Conservation (phyloP, 768 basidiomycete species). For the Rickenella mellea region DNA sequence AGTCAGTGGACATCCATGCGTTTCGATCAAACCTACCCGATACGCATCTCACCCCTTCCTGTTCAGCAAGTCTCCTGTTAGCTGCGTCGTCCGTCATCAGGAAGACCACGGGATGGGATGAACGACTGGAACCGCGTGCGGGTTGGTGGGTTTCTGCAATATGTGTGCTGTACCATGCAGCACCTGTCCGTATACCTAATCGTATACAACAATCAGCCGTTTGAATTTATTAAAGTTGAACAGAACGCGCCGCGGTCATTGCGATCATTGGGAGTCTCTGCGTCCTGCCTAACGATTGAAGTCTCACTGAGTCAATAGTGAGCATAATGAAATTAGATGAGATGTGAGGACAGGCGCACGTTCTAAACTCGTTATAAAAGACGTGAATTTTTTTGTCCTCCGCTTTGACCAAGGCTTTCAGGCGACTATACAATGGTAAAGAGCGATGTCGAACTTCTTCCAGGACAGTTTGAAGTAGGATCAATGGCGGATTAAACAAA, state of each 20-base stretch:
- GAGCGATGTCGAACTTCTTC: conserved; percentile 95
- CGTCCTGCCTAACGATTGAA: conserved; percentile 64
- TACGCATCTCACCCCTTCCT: conserved; percentile 46
- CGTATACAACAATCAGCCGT: background rate
- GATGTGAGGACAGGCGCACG: conserved; percentile 35
- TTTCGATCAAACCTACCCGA: conserved; percentile 39
- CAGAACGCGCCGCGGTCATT: conserved; percentile 77
- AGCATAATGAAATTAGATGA: background rate
- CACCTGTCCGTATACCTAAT: conserved; percentile 87
- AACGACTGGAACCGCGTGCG: conserved; percentile 37
- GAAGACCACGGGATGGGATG: conserved; percentile 50
- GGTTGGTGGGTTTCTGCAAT: conserved; percentile 43
- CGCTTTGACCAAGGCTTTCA: conserved; percentile 73
- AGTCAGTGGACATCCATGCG: background rate
- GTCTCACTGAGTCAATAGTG: conserved; percentile 48
- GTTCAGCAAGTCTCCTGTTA: conserved; percentile 68
- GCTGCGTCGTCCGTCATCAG: conserved; percentile 86
- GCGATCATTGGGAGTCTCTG: conserved; percentile 83
- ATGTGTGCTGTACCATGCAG: conserved; percentile 81
- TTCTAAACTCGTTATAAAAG: conserved; percentile 81
- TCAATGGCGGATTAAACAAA: conserved; percentile 67
- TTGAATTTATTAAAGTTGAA: background rate
- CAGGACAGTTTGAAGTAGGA: conserved; percentile 90
- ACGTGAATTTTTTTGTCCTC: conserved; percentile 83
- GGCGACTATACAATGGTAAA: conserved; percentile 83